A percentile compares a stretch with the other conserved stretches of the same genome.
Conservation (phyloP, 768 basidiomycete genomes). For the Hypholoma fasciculare region DNA sequence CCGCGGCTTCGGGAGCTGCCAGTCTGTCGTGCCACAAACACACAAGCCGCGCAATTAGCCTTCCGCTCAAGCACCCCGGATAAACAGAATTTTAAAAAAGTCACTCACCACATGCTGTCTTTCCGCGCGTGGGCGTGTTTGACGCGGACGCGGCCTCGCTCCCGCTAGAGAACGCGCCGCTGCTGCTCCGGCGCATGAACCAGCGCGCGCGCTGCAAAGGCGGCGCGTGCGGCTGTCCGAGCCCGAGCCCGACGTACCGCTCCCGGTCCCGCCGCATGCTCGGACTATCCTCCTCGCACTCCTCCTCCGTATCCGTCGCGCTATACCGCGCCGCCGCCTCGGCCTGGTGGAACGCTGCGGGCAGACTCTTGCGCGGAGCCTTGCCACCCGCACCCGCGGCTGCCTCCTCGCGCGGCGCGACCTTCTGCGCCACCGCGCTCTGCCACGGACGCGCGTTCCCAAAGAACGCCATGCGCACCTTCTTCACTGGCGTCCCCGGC, state of each 20-base stretch:
- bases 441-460: constrained; percentile 73
- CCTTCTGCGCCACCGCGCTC: constrained; percentile 73
- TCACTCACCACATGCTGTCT: constrained; percentile 47
- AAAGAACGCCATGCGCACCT: constrained; percentile 57
- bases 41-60: neutral
- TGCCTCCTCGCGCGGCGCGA: constrained; percentile 53
- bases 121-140: constrained; percentile 64
- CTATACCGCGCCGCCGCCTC: constrained; percentile 31
- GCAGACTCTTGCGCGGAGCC: constrained; percentile 69
- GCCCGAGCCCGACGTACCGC: constrained; percentile 64
- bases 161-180: constrained; percentile 78
- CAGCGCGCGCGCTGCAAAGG: constrained; percentile 48
- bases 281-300: constrained; percentile 63
- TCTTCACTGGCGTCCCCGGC: constrained; percentile 85
- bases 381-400: constrained; percentile 38
- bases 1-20: constrained; percentile 53
- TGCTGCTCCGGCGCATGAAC: constrained; percentile 77
- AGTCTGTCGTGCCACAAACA: constrained; percentile 42
- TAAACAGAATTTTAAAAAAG: too few species aligned
- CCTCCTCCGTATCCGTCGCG: constrained; percentile 61
- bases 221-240: constrained; percentile 39
- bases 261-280: constrained; percentile 43
- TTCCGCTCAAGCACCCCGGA: too few species aligned
- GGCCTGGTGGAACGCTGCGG: constrained; percentile 60
- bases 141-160: constrained; percentile 60